phyloP scores from a whole-genome alignment of 176 grass and related monocot species.

The Areca catechu region DNA sequence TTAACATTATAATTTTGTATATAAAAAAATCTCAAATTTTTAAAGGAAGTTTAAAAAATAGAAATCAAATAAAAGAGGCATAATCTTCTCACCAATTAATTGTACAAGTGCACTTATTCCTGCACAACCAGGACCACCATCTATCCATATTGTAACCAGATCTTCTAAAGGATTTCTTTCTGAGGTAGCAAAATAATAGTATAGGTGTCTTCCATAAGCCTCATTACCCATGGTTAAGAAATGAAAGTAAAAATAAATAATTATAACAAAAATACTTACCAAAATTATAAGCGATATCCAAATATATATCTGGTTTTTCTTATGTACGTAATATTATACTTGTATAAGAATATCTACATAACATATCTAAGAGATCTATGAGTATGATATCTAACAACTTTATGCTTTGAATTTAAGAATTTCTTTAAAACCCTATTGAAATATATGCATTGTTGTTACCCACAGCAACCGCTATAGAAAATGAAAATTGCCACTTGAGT shows the following conservation, averaged over 20 bases:
- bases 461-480: too few relatives aligned
- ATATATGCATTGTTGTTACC: too few relatives aligned
- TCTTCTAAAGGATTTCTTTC: constrained; percentile 50
- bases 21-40: too few relatives aligned
- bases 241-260: constrained; percentile 2
- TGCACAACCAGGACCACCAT: constrained; percentile 56
- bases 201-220: constrained; percentile 28
- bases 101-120: constrained; percentile 35
- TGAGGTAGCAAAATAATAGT: constrained; percentile 53
- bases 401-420: too few relatives aligned
- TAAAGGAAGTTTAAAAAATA: neutral
- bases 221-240: constrained; percentile 24
- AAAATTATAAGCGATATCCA: too few relatives aligned
- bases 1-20: too few relatives aligned
- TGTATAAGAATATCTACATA: neutral
- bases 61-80: neutral
- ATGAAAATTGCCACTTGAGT: too few relatives aligned
- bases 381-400: too few relatives aligned
- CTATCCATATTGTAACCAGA: constrained; percentile 48
- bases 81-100: constrained; percentile 25
- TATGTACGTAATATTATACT: too few relatives aligned
- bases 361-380: too few relatives aligned
- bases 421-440: too few relatives aligned
- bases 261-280: too few relatives aligned
- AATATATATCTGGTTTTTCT: neutral